Evolutionary conservation across 139 green algal species (phyloP).

Genomic region (Chlamydomonas schloesseri): DNA sequence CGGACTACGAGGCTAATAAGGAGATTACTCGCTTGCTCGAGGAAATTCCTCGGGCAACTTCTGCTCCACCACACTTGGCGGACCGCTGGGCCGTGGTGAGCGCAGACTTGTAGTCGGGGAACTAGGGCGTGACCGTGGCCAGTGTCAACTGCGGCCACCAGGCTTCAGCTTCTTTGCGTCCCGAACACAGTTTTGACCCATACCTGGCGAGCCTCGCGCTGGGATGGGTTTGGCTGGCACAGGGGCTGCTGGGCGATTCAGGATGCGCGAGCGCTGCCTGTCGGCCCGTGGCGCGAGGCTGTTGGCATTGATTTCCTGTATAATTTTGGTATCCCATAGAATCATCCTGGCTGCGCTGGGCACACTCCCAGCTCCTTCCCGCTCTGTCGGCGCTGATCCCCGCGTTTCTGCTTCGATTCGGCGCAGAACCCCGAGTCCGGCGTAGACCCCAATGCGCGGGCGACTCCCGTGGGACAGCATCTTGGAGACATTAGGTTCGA

Average conservation of each 20-base stretch:
- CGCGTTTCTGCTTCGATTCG: neutral
- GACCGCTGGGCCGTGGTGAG: constrained; percentile 75
- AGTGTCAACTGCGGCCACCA: too few species aligned
- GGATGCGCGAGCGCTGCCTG: too few species aligned
- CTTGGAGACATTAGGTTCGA: constrained; percentile 84
- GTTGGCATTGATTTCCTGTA: too few species aligned
- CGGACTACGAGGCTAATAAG: constrained; percentile 49
- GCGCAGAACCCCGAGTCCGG: constrained; percentile 36
- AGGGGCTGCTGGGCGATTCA: too few species aligned
- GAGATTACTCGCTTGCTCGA: constrained; percentile 83
- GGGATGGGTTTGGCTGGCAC: too few species aligned
- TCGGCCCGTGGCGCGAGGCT: too few species aligned
- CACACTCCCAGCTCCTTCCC: too few species aligned
- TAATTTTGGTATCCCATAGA: too few species aligned
- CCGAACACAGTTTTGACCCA: neutral
- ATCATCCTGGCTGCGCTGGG: neutral
- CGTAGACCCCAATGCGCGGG: constrained; percentile 19
- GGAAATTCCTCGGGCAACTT: constrained; percentile 87
- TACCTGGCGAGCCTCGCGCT: too few species aligned
- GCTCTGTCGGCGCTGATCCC: neutral
- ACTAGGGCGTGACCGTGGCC: neutral
- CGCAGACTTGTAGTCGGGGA: neutral
- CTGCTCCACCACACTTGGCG: constrained; percentile 84
- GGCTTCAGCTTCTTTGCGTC: too few species aligned
- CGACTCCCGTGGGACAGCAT: constrained; percentile 41